Evolutionary conservation across 2,329 filamentous ascomycete genomes (phyloP).

Genomic region (Hortaea sp.): DNA sequence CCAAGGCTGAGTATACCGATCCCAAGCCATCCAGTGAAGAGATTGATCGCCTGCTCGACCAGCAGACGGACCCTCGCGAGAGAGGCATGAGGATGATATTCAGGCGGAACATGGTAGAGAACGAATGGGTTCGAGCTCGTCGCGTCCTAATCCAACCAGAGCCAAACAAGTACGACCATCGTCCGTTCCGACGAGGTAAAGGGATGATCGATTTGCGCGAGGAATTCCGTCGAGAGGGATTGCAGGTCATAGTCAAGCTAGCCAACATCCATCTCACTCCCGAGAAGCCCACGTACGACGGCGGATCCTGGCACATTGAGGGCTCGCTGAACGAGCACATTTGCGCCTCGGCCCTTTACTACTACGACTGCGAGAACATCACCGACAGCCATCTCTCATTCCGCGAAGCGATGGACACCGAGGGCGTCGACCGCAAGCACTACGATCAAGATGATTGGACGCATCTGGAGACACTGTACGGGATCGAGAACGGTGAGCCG

Average conservation of each 20-base stretch:
- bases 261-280: slow-evolving; percentile 50
- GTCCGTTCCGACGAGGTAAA: too few relatives aligned
- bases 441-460: neutral
- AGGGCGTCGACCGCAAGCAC: neutral
- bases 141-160: too few relatives aligned
- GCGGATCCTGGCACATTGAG: slow-evolving; percentile 46
- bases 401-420: too few relatives aligned
- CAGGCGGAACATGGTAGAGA: too few relatives aligned
- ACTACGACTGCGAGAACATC: slow-evolving; percentile 50
- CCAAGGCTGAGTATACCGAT: too few relatives aligned
- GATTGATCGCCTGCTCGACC: too few relatives aligned
- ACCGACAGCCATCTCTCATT: slow-evolving; percentile 40
- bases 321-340: slow-evolving; percentile 51
- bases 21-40: too few relatives aligned
- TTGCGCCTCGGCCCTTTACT: slow-evolving; percentile 36
- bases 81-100: too few relatives aligned
- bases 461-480: neutral
- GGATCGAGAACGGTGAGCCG: slow-evolving; percentile 1
- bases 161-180: too few relatives aligned
- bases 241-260: slow-evolving; percentile 57
- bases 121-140: too few relatives aligned
- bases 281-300: slow-evolving; percentile 44
- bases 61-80: too few relatives aligned
- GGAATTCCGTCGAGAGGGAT: slow-evolving; percentile 17
- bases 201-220: too few relatives aligned